Evolutionary conservation across 148 eudicot species (phyloP).

Genomic region (Vaccinium myrtillus): DNA sequence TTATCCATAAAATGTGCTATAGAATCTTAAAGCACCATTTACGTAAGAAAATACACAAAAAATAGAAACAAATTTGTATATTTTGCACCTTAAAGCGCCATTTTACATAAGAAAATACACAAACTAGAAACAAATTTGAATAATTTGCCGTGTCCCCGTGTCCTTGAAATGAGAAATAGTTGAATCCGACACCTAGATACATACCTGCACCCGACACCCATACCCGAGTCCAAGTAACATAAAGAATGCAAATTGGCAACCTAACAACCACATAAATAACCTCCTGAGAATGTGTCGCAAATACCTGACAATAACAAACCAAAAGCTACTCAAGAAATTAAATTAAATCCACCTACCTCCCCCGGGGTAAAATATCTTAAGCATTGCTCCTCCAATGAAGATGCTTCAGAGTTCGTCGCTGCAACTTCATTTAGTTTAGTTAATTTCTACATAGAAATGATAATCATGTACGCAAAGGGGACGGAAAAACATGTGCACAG

Average conservation of each 20-base stretch:
- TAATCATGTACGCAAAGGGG: neutral
- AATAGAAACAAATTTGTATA: too few species aligned
- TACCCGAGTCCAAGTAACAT: too few species aligned
- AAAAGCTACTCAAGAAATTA: conserved; percentile 3
- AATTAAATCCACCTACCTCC: conserved; percentile 52
- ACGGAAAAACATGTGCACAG: neutral
- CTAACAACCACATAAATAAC: conserved; percentile 34
- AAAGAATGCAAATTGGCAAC: conserved; percentile 93
- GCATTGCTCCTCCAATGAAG: conserved; percentile 53
- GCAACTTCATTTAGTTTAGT: conserved; percentile 19
- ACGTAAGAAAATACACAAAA: too few species aligned
- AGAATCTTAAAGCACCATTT: too few species aligned
- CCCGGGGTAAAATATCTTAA: conserved; percentile 93
- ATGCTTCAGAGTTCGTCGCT: conserved; percentile 54
- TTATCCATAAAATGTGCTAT: too few species aligned
- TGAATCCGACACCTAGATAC: too few species aligned
- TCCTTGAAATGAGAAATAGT: too few species aligned
- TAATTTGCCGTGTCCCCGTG: too few species aligned
- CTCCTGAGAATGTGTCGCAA: conserved; percentile 7
- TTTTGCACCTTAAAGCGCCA: too few species aligned
- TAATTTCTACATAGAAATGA: neutral
- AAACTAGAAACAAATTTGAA: too few species aligned
- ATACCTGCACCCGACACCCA: too few species aligned
- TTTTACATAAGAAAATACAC: too few species aligned
- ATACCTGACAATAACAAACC: conserved; percentile 13